These are phyloP conservation scores for Fusarium subglutinans DNA, from an alignment of 2,329 filamentous ascomycete genomes.

Conservation along the genomic window DNA sequence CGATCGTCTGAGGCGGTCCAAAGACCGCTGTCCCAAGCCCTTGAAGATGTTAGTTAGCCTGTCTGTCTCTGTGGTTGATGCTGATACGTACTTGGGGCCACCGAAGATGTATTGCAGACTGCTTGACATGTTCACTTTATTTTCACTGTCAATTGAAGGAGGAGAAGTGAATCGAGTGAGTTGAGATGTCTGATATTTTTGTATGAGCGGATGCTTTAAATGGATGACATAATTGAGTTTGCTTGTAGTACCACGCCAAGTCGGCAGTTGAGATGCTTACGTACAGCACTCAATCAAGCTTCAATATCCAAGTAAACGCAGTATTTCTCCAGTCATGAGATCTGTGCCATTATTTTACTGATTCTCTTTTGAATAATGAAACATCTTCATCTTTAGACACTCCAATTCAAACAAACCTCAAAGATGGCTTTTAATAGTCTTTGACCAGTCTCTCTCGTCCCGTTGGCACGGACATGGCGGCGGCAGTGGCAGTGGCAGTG, in stretches of 20 bases:
- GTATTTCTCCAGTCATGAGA: neutral
- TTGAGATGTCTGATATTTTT: neutral
- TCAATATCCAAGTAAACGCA: neutral
- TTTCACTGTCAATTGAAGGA: neutral
- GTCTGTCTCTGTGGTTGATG: neutral
- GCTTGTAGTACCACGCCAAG: neutral
- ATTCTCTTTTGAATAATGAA: neutral
- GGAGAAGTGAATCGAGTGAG: neutral
- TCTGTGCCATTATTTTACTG: neutral
- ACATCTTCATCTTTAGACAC: neutral
- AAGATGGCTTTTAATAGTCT: neutral
- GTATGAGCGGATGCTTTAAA: neutral
- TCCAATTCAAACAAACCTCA: neutral
- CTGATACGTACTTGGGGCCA: slow-evolving; percentile 47
- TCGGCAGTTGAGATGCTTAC: slow-evolving; percentile 28
- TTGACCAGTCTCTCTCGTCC: neutral
- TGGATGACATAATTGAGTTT: slow-evolving; percentile 25
- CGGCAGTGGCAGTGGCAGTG: neutral
- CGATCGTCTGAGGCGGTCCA: slow-evolving; percentile 80
- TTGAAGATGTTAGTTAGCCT: slow-evolving; percentile 6
- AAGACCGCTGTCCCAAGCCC: slow-evolving; percentile 65
- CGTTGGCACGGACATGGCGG: neutral
- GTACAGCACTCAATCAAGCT: slow-evolving; percentile 7
- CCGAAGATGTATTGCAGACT: slow-evolving; percentile 52
- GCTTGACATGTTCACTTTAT: slow-evolving; percentile 20